phyloP scores from a whole-genome alignment of 2,329 filamentous ascomycete genomes.

The Thermothelomyces thermophilus region DNA sequence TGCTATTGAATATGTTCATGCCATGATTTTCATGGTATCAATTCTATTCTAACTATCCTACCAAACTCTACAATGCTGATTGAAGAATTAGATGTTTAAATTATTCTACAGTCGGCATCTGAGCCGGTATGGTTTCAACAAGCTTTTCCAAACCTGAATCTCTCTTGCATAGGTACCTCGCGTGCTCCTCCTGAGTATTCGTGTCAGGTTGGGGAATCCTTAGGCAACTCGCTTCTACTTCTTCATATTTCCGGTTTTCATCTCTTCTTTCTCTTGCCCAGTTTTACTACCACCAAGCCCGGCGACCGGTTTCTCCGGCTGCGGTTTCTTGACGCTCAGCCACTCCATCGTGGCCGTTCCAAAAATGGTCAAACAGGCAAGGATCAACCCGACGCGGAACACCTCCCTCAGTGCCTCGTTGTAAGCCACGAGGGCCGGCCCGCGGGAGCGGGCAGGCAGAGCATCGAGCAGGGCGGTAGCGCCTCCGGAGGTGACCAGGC shows the following conservation, averaged over 20 bases:
- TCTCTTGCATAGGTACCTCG: too few species aligned
- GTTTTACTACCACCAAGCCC: neutral
- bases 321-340: conserved; percentile 14
- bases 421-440: conserved; percentile 4
- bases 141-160: too few species aligned
- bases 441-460: conserved; percentile 2
- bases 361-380: conserved; percentile 7
- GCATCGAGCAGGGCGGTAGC: conserved; percentile 11
- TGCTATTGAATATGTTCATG: too few species aligned
- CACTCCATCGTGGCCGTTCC: conserved; percentile 14
- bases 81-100: too few species aligned
- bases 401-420: conserved; percentile 13
- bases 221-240: too few species aligned
- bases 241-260: neutral
- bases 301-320: neutral
- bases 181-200: too few species aligned
- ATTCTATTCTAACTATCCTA: too few species aligned
- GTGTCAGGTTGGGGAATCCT: too few species aligned
- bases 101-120: too few species aligned
- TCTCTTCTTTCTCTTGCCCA: neutral
- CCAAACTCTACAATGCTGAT: too few species aligned
- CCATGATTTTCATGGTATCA: too few species aligned
- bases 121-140: too few species aligned
- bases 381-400: conserved; percentile 13
- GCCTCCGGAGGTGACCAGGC: neutral